Conservation (phyloP, 177 flowering plant species). For the Vitis hybrid region DNA sequence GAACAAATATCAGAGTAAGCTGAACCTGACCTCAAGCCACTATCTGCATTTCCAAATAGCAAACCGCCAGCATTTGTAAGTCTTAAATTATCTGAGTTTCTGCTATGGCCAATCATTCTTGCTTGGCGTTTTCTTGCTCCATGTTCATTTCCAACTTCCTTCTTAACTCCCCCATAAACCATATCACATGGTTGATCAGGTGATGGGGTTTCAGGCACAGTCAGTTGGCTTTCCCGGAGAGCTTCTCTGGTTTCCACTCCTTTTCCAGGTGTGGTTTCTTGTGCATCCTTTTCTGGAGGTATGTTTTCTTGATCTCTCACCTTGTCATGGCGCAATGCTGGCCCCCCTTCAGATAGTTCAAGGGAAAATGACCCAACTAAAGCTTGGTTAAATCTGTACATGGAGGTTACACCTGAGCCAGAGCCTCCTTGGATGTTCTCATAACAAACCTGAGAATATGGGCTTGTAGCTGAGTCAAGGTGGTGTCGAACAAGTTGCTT, state of each 20-base stretch:
- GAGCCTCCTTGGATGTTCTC: constrained; percentile 52
- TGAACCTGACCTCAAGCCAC: constrained; percentile 59
- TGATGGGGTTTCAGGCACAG: constrained; percentile 97
- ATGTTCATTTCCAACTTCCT: constrained; percentile 66
- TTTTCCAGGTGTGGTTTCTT: constrained; percentile 86
- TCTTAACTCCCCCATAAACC: constrained; percentile 47
- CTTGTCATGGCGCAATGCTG: constrained; percentile 29
- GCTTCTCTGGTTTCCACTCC: constrained; percentile 54
- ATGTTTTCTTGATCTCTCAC: constrained; percentile 73
- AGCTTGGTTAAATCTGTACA: constrained; percentile 38
- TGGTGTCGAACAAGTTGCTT: constrained; percentile 89
- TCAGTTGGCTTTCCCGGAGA: constrained; percentile 72
- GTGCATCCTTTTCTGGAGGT: constrained; percentile 60
- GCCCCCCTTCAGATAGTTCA: constrained; percentile 63
- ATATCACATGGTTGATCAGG: constrained; percentile 86
- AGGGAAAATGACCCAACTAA: constrained; percentile 46
- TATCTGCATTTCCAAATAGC: constrained; percentile 52
- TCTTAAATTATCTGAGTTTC: constrained; percentile 40
- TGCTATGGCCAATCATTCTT: constrained; percentile 43
- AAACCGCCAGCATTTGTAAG: constrained; percentile 48
- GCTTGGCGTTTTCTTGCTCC: constrained; percentile 71
- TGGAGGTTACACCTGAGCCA: constrained; percentile 30
- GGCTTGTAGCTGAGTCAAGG: constrained; percentile 97
- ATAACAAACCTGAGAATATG: constrained; percentile 87
- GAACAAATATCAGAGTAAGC: constrained; percentile 81